Evolutionary conservation across 2,329 filamentous ascomycete genomes (phyloP).

Genomic region (Sclerotinia minor): DNA sequence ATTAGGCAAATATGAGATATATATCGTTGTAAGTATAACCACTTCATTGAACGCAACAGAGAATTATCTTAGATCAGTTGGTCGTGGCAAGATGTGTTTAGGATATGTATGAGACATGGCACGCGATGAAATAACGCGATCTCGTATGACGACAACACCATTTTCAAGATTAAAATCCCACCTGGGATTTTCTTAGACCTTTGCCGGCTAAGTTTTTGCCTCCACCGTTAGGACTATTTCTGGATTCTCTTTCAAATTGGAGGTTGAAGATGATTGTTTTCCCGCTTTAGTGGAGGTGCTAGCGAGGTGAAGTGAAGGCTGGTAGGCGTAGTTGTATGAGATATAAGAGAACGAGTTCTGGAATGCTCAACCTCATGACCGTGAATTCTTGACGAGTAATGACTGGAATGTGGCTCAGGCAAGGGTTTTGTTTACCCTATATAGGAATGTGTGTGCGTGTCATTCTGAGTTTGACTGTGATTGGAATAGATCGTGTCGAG

Average conservation of each 20-base stretch:
- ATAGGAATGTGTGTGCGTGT: background rate
- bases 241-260: background rate
- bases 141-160: background rate
- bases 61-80: background rate
- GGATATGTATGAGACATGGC: conserved; percentile 5
- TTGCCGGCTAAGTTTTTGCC: background rate
- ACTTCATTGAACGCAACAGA: background rate
- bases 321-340: background rate
- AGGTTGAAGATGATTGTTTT: background rate
- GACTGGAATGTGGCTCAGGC: background rate
- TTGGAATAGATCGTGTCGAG: background rate
- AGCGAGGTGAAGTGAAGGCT: background rate
- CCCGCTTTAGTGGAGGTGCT: background rate
- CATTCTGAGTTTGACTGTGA: background rate
- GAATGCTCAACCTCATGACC: background rate
- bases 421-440: background rate
- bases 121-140: background rate
- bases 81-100: background rate
- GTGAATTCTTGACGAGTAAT: background rate
- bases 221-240: background rate
- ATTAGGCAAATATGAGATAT: background rate
- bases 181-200: background rate
- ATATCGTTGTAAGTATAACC: background rate
- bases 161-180: background rate
- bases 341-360: background rate